Percentiles rank a stretch among this genome's conserved stretches.
Conservation (phyloP, 2,329 filamentous ascomycete species). For the Epichloe amarillans region DNA sequence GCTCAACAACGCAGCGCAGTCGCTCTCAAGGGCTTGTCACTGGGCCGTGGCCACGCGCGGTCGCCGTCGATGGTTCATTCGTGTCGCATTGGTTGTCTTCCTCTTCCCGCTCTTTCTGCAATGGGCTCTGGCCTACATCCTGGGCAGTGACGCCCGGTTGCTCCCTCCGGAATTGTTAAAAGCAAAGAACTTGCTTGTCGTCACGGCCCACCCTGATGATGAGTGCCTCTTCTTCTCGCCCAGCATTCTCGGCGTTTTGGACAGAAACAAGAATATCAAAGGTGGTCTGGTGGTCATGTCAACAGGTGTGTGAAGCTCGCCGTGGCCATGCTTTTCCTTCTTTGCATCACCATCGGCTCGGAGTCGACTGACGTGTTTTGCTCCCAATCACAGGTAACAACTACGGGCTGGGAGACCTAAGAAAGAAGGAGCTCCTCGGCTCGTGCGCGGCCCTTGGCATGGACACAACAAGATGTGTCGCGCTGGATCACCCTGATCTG, state of each 20-base stretch:
- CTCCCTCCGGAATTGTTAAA: slow-evolving; percentile 20
- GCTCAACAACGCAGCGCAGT: slow-evolving; percentile 4
- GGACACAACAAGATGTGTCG: slow-evolving; percentile 15
- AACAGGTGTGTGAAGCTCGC: slow-evolving; percentile 8
- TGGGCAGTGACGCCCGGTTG: slow-evolving; percentile 22
- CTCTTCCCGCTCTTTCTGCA: slow-evolving; percentile 20
- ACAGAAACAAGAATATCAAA: slow-evolving; percentile 13
- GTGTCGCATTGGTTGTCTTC: slow-evolving; percentile 5
- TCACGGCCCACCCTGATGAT: slow-evolving; percentile 26
- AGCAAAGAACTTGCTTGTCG: slow-evolving; percentile 22
- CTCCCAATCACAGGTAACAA: slow-evolving; percentile 14
- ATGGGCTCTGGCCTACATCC: slow-evolving; percentile 21
- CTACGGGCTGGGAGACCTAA: slow-evolving; percentile 17
- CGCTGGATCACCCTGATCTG: slow-evolving; percentile 21
- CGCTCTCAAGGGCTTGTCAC: slow-evolving; percentile 6
- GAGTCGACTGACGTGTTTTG: background rate
- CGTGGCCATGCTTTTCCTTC: background rate
- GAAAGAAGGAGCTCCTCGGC: slow-evolving; percentile 15
- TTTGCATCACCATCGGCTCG: background rate
- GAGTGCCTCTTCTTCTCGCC: slow-evolving; percentile 25
- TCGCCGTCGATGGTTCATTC: slow-evolving; percentile 9
- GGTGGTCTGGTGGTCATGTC: slow-evolving; percentile 20
- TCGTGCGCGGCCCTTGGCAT: slow-evolving; percentile 19
- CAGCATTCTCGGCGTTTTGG: slow-evolving; percentile 18
- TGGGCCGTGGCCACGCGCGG: slow-evolving; percentile 10